Base-by-base conservation (phyloP, 352 stramenopile species). In the Aphanomyces euteiches region DNA sequence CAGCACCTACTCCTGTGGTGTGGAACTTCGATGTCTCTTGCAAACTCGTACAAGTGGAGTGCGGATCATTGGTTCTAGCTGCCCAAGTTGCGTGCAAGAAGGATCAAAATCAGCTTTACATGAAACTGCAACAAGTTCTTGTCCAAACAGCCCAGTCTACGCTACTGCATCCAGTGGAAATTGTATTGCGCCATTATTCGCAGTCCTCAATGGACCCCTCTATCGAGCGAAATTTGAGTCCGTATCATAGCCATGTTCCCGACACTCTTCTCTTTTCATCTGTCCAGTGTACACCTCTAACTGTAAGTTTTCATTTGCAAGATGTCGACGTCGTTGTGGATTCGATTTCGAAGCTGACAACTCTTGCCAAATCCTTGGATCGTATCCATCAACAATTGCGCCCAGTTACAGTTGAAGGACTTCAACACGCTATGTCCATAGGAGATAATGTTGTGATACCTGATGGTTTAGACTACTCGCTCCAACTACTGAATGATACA, bases 21-120 rank as follows among this genome's bases (percentile, higher is more conserved):
- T 70, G 64, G 64, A 34, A 70, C 21, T 54, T 61, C 13, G 43
- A 70, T 7, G 47, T 70, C 5, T 37, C 17, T 7, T 61, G 53
- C 54, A 56, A 70, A 17, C 48, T 64, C 36, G 54, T 70, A n/a
- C 37, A 70, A 15, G 34, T 70, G 10, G 17, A 61, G 3, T 54
- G 47, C 21, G 64, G 47, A 13, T 6, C 36, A 15, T 19, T 70
- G 2, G 39, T 50, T 15, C 36, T 70, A 10, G 43, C 39, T 21
- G n/a, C 47, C 15, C 64, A 63, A 15, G 10, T 70, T 28, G 54
- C 54, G 28, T 40, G 17, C 34, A 61, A 61, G 34, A 19, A 61
- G 36, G 54, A 61, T 37, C 54, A 19, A 37, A 45, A 28, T 28
- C 54, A 61, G 34, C 54, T 61, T 12, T 61, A 45, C 15, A 37